Conservation (phyloP, 2,329 filamentous ascomycete species). For the Epichloe coenophiala region DNA sequence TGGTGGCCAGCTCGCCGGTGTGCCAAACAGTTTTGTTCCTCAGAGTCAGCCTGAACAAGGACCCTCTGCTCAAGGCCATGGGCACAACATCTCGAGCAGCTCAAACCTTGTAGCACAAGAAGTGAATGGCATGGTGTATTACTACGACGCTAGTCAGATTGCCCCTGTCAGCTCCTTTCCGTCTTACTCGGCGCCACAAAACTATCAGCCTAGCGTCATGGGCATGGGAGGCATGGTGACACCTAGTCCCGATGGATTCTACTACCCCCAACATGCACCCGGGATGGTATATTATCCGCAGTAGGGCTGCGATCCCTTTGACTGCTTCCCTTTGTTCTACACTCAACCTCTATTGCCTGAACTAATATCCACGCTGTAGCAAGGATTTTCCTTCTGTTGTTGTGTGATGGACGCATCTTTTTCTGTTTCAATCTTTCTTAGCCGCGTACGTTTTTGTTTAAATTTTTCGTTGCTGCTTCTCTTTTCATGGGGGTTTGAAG, state of each 20-base stretch:
- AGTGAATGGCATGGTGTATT: slow-evolving; percentile 92
- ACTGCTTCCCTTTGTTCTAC: slow-evolving; percentile 10
- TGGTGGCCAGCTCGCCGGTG: slow-evolving; percentile 31
- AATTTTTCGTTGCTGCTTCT: neutral
- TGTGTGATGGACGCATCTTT: slow-evolving; percentile 1
- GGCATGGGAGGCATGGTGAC: slow-evolving; percentile 75
- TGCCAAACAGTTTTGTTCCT: slow-evolving; percentile 27
- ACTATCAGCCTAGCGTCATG: slow-evolving; percentile 44
- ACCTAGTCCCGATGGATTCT: slow-evolving; percentile 54
- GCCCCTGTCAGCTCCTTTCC: slow-evolving; percentile 37
- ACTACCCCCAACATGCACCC: slow-evolving; percentile 45
- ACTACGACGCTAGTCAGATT: slow-evolving; percentile 70
- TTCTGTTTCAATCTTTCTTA: neutral
- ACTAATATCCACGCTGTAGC: slow-evolving; percentile 18
- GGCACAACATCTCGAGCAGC: slow-evolving; percentile 13
- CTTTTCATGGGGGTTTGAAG: neutral
- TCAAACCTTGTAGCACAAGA: slow-evolving; percentile 62
- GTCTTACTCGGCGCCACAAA: slow-evolving; percentile 32
- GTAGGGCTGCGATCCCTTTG: slow-evolving; percentile 25
- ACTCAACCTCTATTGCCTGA: slow-evolving; percentile 13
- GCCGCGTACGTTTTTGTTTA: neutral
- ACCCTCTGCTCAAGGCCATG: slow-evolving; percentile 17
- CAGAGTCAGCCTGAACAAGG: slow-evolving; percentile 26
- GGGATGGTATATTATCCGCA: slow-evolving; percentile 50
- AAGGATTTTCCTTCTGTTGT: neutral